phyloP scores from a whole-genome alignment of 805 yeast genomes.

The Huiozyma sinensis region DNA sequence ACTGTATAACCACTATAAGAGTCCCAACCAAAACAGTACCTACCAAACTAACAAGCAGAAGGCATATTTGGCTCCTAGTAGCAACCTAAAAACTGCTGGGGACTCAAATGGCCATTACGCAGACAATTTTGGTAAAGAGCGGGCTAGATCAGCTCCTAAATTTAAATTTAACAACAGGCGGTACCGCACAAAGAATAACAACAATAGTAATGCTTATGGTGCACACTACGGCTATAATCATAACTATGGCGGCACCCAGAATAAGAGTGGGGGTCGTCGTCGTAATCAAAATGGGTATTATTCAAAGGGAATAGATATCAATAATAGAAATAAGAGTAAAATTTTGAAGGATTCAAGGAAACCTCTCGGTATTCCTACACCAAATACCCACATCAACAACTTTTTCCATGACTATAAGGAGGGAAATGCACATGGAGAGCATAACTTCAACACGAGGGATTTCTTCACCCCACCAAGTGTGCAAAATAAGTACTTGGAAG shows the following conservation, averaged over 20 bases:
- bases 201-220: slow-evolving; percentile 6
- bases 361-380: slow-evolving; percentile 59
- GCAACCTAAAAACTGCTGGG: background rate
- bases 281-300: slow-evolving; percentile 6
- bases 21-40: background rate
- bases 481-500: slow-evolving; percentile 58
- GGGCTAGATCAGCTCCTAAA: slow-evolving; percentile 25
- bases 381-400: slow-evolving; percentile 33
- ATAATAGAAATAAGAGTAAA: slow-evolving; percentile 16
- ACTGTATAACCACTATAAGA: slow-evolving; percentile 2
- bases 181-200: slow-evolving; percentile 11
- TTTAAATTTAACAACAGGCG: slow-evolving; percentile 20
- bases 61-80: background rate
- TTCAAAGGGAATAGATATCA: slow-evolving; percentile 21
- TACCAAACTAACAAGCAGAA: background rate
- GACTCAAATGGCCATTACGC: background rate
- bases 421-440: slow-evolving; percentile 6
- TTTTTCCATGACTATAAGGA: slow-evolving; percentile 30
- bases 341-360: slow-evolving; percentile 34
- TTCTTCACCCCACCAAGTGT: slow-evolving; percentile 72
- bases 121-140: slow-evolving; percentile 4
- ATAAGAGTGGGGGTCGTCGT: slow-evolving; percentile 1
- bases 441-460: slow-evolving; percentile 51
- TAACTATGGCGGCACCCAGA: slow-evolving; percentile 6
- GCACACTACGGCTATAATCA: slow-evolving; percentile 7